Base-by-base conservation (phyloP, 2,329 filamentous ascomycete species). In the Venturia aucupariae region DNA sequence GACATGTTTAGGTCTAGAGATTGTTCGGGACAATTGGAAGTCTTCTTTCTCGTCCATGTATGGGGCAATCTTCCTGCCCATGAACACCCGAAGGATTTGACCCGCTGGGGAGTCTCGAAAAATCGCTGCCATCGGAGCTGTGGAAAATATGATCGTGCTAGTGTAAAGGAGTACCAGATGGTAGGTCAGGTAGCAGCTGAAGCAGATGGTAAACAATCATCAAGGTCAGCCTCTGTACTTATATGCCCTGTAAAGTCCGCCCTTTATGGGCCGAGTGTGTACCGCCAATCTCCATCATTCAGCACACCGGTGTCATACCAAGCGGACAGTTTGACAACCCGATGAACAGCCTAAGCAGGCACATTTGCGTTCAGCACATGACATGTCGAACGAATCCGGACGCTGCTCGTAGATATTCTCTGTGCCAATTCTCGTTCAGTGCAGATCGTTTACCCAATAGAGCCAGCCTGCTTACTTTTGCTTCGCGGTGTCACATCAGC, bases 11-110 rank as follows among this genome's bases (percentile, higher is more conserved):
- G 38, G 24, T n/a, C 51, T 35, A 15, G 51, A 57, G 19, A 57
- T 35, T 4, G 62, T 39, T 51, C 38, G 48, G 2, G 63, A 61
- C n/a, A 64, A 22, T 15, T 39, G 27, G 19, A 64, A 64, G 27
- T 42, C 27, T 60, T 64, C 63, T 42, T 46, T 60, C 44, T 64
- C 63, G 55, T 64, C 63, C 51, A 30, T 57, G 41, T 64, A 64
- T 2, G 63, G 63, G 24, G 63, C 41, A 32, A 64, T 61, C 32
- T 64, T 64, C 38, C 41, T 46, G 38, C 63, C 63, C 57, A 64
- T 30, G 27, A 60, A 61, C 2, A 62, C 1, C 39, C 63, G 63
- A 22, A 32, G 24, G 27, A 64, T 42, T 57, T 64, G 63, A 30
- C 63, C 63, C 27, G 63, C 63, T 22, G 55, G 46, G n/a, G 63